Conservation (phyloP, 768 basidiomycete species). For the Omphalotus guepiniiformis region DNA sequence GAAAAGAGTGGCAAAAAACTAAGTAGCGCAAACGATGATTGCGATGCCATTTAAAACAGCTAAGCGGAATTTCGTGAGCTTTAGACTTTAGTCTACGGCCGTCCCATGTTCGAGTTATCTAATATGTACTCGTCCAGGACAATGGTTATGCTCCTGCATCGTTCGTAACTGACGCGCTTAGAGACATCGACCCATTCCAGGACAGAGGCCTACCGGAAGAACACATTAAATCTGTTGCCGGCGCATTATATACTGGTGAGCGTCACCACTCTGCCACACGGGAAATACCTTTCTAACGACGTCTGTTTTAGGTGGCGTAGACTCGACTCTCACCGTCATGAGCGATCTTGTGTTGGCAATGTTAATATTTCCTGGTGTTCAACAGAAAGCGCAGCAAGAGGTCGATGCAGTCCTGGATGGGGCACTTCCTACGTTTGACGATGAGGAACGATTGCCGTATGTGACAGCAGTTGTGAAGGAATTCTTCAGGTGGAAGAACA, state of each 20-base stretch:
- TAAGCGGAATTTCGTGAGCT: neutral
- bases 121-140: neutral
- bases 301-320: neutral
- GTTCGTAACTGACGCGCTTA: neutral
- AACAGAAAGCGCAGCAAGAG: slow-evolving; percentile 15
- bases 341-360: neutral
- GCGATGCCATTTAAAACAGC: neutral
- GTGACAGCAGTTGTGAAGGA: no score
- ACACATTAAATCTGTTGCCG: neutral
- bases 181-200: no score
- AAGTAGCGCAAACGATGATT: neutral
- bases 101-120: neutral
- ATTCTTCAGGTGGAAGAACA: no score
- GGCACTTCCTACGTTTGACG: no score
- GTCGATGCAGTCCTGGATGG: no score
- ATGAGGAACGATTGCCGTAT: no score
- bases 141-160: neutral
- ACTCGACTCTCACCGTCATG: neutral
- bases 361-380: slow-evolving; percentile 14
- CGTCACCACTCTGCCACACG: neutral
- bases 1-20: slow-evolving; percentile 12
- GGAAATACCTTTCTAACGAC: neutral
- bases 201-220: no score
- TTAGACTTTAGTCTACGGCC: no score
- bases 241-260: neutral